A percentile compares a stretch with the other conserved stretches of the same genome.
Evolutionary conservation across 2,329 filamentous ascomycete genomes (phyloP).

Genomic region (Clonostachys byssicola): DNA sequence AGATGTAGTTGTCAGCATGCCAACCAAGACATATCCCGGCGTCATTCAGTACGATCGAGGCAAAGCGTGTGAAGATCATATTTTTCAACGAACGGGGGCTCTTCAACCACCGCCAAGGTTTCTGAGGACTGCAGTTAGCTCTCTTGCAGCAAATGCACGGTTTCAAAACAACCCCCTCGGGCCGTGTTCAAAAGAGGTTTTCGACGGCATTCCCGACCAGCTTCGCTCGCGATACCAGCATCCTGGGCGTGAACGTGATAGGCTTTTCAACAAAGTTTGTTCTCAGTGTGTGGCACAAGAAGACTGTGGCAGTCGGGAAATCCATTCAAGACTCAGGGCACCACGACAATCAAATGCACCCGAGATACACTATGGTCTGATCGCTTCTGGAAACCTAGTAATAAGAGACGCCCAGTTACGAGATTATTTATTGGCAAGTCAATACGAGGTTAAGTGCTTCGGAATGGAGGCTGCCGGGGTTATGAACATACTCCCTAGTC

Average conservation of each 20-base stretch:
- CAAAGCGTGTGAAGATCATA: not conserved
- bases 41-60: constrained; percentile 5
- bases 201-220: not conserved
- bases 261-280: not conserved
- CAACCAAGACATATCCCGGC: constrained; percentile 1
- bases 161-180: not conserved
- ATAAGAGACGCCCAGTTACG: constrained; percentile 1
- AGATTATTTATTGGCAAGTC: constrained; percentile 3
- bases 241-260: not conserved
- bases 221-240: not conserved
- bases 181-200: not conserved
- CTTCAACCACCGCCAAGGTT: not conserved
- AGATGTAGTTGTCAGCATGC: constrained; percentile 11
- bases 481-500: constrained; percentile 14
- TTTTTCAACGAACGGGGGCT: constrained; percentile 1
- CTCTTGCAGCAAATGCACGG: not conserved
- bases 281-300: not conserved
- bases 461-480: constrained; percentile 10
- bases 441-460: constrained; percentile 18
- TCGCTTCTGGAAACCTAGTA: constrained; percentile 2
- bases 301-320: too few species aligned
- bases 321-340: not conserved
- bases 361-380: constrained; percentile 4
- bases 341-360: not conserved
- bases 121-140: not conserved